A percentile compares a stretch with the other conserved stretches of the same genome.
Evolutionary conservation across 2,329 filamentous ascomycete genomes (phyloP).

Genomic region (Orbilia brochopaga): DNA sequence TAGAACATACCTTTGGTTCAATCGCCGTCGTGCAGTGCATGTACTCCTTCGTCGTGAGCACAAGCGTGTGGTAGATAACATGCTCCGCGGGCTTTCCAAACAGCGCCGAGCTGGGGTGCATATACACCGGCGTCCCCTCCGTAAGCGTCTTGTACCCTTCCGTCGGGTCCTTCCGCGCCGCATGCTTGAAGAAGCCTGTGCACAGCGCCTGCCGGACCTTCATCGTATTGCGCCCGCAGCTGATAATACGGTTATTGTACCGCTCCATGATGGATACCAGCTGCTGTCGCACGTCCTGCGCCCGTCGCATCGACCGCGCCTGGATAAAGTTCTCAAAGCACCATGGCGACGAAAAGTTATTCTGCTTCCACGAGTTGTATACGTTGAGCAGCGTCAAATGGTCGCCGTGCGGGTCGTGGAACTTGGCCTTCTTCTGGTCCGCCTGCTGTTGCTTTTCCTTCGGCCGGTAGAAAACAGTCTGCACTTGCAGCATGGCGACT

Average conservation of each 20-base stretch:
- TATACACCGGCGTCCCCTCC: conserved; percentile 90
- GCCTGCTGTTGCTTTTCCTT: conserved; percentile 97
- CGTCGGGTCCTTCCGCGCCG: conserved; percentile 90
- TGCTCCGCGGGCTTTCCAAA: conserved; percentile 97
- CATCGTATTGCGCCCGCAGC: conserved; percentile 84
- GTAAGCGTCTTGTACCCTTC: conserved; percentile 98
- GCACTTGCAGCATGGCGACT: conserved; percentile 88
- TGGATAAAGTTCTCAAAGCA: conserved; percentile 99
- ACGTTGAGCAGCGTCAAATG: conserved; percentile 95
- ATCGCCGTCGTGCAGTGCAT: conserved; percentile 95
- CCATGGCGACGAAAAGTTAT: conserved; percentile 82
- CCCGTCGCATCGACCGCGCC: conserved; percentile 82
- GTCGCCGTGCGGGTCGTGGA: conserved; percentile 92
- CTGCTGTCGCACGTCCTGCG: conserved; percentile 90
- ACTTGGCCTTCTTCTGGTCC: conserved; percentile 96
- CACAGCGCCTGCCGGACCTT: conserved; percentile 89
- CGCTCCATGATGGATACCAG: conserved; percentile 92
- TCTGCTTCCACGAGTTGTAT: conserved; percentile 94
- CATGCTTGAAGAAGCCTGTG: conserved; percentile 92
- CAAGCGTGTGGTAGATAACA: conserved; percentile 89
- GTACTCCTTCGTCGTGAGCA: conserved; percentile 95
- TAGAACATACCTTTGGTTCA: conserved; percentile 72
- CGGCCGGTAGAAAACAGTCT: conserved; percentile 88
- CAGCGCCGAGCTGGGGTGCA: conserved; percentile 88
- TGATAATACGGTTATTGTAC: conserved; percentile 80